Evolutionary conservation across 2,329 filamentous ascomycete genomes (phyloP).

Genomic region (Fusarium pseudoanthophilum): DNA sequence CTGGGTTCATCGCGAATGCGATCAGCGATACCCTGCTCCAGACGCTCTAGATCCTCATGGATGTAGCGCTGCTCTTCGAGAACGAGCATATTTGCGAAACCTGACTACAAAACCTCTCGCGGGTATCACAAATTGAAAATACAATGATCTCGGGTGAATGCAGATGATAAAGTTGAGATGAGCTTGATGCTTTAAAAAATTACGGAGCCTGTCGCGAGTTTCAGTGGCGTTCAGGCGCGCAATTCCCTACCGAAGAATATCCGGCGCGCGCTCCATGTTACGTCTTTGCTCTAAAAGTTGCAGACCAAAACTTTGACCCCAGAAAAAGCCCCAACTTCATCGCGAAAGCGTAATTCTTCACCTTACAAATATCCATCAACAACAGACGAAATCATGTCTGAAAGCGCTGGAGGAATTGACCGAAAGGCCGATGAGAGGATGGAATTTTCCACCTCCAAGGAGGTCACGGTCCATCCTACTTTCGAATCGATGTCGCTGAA

Average conservation of each 20-base stretch:
- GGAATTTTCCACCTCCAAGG: slow-evolving; percentile 98
- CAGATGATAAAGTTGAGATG: slow-evolving; percentile 26
- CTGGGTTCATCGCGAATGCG: slow-evolving; percentile 88
- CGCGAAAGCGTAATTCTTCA: slow-evolving; percentile 22
- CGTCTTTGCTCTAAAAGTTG: slow-evolving; percentile 28
- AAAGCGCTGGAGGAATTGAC: slow-evolving; percentile 80
- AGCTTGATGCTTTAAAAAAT: slow-evolving; percentile 41
- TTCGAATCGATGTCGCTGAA: slow-evolving; percentile 98
- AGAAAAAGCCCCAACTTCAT: slow-evolving; percentile 16
- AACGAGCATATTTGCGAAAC: slow-evolving; percentile 72
- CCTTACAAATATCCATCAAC: background rate
- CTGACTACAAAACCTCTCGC: background rate
- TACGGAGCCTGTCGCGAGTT: slow-evolving; percentile 44
- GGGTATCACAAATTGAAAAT: background rate
- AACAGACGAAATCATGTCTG: slow-evolving; percentile 75
- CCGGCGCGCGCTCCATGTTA: slow-evolving; percentile 38
- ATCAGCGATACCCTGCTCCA: slow-evolving; percentile 94
- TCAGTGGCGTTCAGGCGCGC: slow-evolving; percentile 40
- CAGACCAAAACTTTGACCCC: slow-evolving; percentile 45
- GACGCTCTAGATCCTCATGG: slow-evolving; percentile 94
- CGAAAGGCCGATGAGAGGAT: slow-evolving; percentile 94
- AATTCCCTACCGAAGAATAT: slow-evolving; percentile 45
- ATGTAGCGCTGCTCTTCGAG: slow-evolving; percentile 93
- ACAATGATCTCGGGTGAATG: background rate
- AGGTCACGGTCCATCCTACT: slow-evolving; percentile 93